Evolutionary conservation across 495 filamentous ascomycete genomes (phyloP), one percentile per base, ranked within the genome.

Genomic region (Penicillium pulvis): DNA sequence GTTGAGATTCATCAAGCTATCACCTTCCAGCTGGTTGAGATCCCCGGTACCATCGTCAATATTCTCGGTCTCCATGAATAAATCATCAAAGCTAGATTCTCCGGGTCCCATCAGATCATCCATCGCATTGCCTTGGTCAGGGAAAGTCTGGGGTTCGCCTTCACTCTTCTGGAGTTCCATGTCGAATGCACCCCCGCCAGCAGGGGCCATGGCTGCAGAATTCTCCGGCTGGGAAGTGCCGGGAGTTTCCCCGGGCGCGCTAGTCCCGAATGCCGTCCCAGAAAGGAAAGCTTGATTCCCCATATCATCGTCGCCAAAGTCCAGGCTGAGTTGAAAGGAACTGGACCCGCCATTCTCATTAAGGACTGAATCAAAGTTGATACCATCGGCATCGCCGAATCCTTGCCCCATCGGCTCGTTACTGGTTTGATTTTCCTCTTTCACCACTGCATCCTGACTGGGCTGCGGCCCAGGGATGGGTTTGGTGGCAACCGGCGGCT

Each of bases 61-160:
- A 50, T 75, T 74, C 8, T 78, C 75, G 19, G 55, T 77, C 39
- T 78, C 77, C 69, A 80, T 69, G 59, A 83, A 82, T 19, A 81
- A 51, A 51, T 83, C 79, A 50, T 83, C 79, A 33, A 81, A 80
- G 52, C 65, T 81, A 3, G 79, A 79, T 62, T 77, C 76, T n/a
- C 75, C 77, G 4, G 73, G 75, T 7, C 55, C 73, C 69, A 79
- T 78, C 20, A 75, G 64, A 59, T 80, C 76, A 9, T 79, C 75
- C 46, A 62, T 63, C 9, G 47, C 54, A 42, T 35, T 66, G 14
- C 53, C 51, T 43, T 63, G 58, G 7, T 57, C 64, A 4, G 58
- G 49, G 43, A 70, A 63, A 14, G 46, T 12, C 42, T 59, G 62
- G 6, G 49, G 17, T 5, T 55, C 53, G 16, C 53, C 61, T 10